phyloP scores from a whole-genome alignment of 176 grass and related monocot genomes.

The Triticum aestivum region IWGSC_CS_RefSeq_v2.1 NC_057814.1:265489909-265490408 shows the following conservation, averaged over 20 bases:
- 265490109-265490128: conserved; percentile 62
- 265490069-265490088: conserved; percentile 44
- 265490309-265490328: conserved; percentile 81
- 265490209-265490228: conserved; percentile 49
- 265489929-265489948: conserved; percentile 61
- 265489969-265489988: conserved; percentile 55
- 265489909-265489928: conserved; percentile 51
- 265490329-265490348: conserved; percentile 90
- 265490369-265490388: conserved; percentile 69
- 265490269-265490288: conserved; percentile 75
- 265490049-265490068: conserved; percentile 79
- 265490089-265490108: conserved; percentile 47
- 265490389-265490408: conserved; percentile 85
- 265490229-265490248: conserved; percentile 62
- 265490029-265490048: conserved; percentile 69
- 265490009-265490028: conserved; percentile 74
- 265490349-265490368: conserved; percentile 76
- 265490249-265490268: conserved; percentile 65
- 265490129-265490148: conserved; percentile 51
- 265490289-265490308: conserved; percentile 78
- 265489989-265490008: conserved; percentile 70
- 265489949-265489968: conserved; percentile 53
- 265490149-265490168: conserved; percentile 41
- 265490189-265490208: conserved; percentile 63
- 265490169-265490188: conserved; percentile 51